Evolutionary conservation across 2,329 filamentous ascomycete species (phyloP), one percentile per base, ranked within the genome.

Genomic region (Sordariomycetes sp.): DNA sequence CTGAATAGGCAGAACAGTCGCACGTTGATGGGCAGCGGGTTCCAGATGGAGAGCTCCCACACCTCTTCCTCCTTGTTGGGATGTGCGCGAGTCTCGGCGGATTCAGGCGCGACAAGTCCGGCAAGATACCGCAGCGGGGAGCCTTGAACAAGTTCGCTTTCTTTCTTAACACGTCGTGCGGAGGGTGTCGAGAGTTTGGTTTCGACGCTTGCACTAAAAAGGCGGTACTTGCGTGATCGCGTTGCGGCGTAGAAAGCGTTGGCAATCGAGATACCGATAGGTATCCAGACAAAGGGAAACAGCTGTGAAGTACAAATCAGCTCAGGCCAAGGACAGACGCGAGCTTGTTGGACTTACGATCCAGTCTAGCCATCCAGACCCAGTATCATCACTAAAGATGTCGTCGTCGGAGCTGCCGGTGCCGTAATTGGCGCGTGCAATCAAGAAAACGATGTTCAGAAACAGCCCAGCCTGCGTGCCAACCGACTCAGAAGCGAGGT

Each of bases 1-100:
- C 88, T 94, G 63, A 98, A 96, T 26, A 92, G 66, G 47, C 86
- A 92, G 51, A 95, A 87, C 3, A 96, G 64, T 24, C 80, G 77
- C 34, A 96, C 61, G 30, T 79, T 86, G 23, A 94, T 70, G 3
- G 88, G 86, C 30, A 90, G 72, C 21, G 93, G 92, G 53, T 96
- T 88, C 92, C 92, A 98, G 6, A 96, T 72, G 2, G 82, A 75
- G 32, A 98, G 62, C 58, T 98, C 88, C 92, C 92, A 98, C 8
- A 98, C 92, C 56, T 98, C 88, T 9, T 81, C 74, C 18, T 74
- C 72, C 37, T 79, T 76, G 51, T 92, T 82, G 0, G 90, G 86
- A 57, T 95, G 84, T 19, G 86, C 82, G 51, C 87, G 77, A 18
- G 84, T 79, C 43, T 88, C 78, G n/a, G 87, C 85, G 16, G 76